Conservation (phyloP, 495 filamentous ascomycete genomes). For the Rostrohypoxylon terebratum region DNA sequence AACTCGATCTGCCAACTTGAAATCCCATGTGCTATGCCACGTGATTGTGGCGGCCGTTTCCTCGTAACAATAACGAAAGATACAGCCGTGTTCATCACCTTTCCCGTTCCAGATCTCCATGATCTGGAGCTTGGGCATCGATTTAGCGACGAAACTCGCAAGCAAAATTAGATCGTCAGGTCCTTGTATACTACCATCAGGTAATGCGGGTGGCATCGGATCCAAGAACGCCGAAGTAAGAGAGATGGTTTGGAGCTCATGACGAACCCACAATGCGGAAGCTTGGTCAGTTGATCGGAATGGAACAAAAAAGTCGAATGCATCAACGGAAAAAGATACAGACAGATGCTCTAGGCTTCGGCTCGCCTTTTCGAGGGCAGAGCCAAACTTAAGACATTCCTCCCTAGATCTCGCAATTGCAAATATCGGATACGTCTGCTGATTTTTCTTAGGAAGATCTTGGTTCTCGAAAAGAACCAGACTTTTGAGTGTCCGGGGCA, state of each 20-base stretch:
- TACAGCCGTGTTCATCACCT: background rate
- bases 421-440: background rate
- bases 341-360: conserved; percentile 41
- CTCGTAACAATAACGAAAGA: conserved; percentile 17
- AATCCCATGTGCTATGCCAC: conserved; percentile 9
- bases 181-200: too few species aligned
- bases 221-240: conserved; percentile 2
- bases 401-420: too few species aligned
- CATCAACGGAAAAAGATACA: conserved; percentile 41
- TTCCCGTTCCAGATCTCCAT: conserved; percentile 17
- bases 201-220: background rate
- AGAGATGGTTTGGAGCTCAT: background rate
- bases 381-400: background rate
- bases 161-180: background rate
- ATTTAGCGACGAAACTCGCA: conserved; percentile 7
- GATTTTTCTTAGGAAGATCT: background rate
- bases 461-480: conserved; percentile 22
- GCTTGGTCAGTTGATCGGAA: background rate
- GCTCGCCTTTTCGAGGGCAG: conserved; percentile 16
- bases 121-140: conserved; percentile 3
- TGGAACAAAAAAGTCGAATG: conserved; percentile 37
- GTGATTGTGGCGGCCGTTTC: conserved; percentile 1
- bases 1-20: conserved; percentile 1
- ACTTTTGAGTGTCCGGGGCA: conserved; percentile 1
- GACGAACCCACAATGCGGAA: background rate